These are phyloP conservation scores for Xylariaceae sp. DNA, from an alignment of 2,329 filamentous ascomycete species.

Conservation along the genomic window DNA sequence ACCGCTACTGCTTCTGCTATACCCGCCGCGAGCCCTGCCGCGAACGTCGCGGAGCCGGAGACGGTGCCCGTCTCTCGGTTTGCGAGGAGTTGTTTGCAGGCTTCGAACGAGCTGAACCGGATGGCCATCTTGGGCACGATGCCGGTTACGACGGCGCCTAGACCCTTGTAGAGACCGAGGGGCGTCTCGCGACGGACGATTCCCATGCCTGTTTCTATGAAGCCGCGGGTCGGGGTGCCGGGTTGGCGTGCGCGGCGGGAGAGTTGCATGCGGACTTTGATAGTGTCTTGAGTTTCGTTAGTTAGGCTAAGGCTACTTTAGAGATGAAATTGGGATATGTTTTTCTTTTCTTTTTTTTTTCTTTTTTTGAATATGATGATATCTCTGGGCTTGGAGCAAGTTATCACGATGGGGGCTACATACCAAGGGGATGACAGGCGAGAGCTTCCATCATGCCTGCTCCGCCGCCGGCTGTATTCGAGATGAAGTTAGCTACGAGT, in stretches of 20 bases:
- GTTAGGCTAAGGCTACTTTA: too few relatives aligned
- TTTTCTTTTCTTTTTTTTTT: too few relatives aligned
- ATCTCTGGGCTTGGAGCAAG: not conserved
- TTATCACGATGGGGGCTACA: constrained; percentile 14
- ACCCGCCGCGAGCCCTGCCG: constrained; percentile 79
- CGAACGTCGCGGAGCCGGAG: constrained; percentile 62
- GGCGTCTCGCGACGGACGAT: constrained; percentile 89
- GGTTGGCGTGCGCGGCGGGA: constrained; percentile 77
- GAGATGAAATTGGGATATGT: too few relatives aligned
- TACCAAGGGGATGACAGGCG: constrained; percentile 88
- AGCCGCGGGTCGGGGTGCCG: constrained; percentile 81
- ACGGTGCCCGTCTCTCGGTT: constrained; percentile 62
- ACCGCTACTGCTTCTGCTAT: constrained; percentile 95
- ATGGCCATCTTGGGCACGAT: constrained; percentile 99
- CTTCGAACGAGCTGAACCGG: constrained; percentile 94
- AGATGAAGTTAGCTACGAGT: not conserved
- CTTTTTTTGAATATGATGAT: too few relatives aligned
- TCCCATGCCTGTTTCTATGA: constrained; percentile 76
- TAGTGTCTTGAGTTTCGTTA: constrained; percentile 59
- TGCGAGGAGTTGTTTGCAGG: constrained; percentile 80
- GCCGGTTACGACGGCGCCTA: constrained; percentile 92
- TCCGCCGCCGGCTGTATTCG: constrained; percentile 72
- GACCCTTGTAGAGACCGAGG: constrained; percentile 90
- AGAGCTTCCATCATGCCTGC: constrained; percentile 99
- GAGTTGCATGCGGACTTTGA: constrained; percentile 99